Conservation (phyloP, 352 stramenopile genomes). For the Globisporangium takayamanum region DNA sequence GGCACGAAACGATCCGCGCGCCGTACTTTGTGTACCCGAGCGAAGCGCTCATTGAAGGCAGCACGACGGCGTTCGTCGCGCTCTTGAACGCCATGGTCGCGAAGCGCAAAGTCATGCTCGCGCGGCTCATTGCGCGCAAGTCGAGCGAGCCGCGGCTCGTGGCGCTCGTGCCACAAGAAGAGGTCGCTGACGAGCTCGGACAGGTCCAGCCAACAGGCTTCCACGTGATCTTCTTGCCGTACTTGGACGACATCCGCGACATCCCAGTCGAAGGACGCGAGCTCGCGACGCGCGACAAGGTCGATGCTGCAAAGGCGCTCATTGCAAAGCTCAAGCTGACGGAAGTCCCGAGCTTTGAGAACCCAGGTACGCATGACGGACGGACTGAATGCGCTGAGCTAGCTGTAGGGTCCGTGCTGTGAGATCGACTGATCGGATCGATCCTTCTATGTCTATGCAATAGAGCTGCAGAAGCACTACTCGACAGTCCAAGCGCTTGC, state of each 20-base stretch:
- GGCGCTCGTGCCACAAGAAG: slow-evolving; percentile 69
- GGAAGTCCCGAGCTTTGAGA: slow-evolving; percentile 76
- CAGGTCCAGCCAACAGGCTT: slow-evolving; percentile 77
- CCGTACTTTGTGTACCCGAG: slow-evolving; percentile 82
- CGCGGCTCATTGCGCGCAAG: slow-evolving; percentile 63
- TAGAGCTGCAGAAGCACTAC: slow-evolving; percentile 85
- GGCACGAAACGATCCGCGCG: slow-evolving; percentile 62
- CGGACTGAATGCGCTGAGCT: background rate
- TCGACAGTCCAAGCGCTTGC: slow-evolving; percentile 72
- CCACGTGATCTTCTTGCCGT: slow-evolving; percentile 72
- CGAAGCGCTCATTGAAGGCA: slow-evolving; percentile 74
- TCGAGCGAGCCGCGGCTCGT: slow-evolving; percentile 72
- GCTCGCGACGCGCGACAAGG: slow-evolving; percentile 39
- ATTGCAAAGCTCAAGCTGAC: slow-evolving; percentile 67
- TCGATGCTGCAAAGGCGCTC: slow-evolving; percentile 55
- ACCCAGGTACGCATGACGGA: slow-evolving; percentile 37
- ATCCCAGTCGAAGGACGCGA: slow-evolving; percentile 34
- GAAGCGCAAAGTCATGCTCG: slow-evolving; percentile 61
- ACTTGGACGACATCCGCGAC: slow-evolving; percentile 77
- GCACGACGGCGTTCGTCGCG: slow-evolving; percentile 58
- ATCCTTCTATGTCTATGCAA: background rate
- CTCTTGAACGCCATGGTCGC: slow-evolving; percentile 59
- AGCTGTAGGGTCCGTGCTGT: background rate
- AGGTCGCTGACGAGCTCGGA: slow-evolving; percentile 66
- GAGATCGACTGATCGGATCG: background rate